These are phyloP conservation scores for Aspergillus tubingensis DNA, from an alignment of 2,329 filamentous ascomycete genomes.

Conservation along the genomic window DNA sequence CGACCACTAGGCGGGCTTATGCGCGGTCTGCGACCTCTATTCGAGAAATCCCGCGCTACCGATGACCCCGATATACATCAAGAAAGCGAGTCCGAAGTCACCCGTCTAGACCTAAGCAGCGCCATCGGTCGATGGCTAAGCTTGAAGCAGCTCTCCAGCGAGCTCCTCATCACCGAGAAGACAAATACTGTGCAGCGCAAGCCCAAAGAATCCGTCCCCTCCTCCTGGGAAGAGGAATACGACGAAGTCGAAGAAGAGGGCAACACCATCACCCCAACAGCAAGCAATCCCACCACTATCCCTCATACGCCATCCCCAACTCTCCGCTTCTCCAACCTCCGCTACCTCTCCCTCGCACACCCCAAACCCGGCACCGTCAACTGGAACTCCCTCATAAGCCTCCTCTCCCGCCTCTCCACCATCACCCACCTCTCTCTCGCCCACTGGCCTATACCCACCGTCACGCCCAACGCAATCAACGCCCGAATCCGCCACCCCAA, in stretches of 20 bases:
- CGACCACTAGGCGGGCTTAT: conserved; percentile 41
- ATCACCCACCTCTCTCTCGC: conserved; percentile 65
- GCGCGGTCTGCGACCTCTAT: conserved; percentile 54
- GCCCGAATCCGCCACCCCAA: conserved; percentile 45
- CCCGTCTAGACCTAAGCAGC: conserved; percentile 55
- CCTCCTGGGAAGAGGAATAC: conserved; percentile 45
- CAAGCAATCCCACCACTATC: conserved; percentile 6
- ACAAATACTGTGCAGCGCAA: conserved; percentile 4
- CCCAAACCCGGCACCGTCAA: conserved; percentile 46
- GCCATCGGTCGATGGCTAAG: conserved; percentile 53
- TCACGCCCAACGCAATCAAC: conserved; percentile 56
- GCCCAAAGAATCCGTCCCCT: conserved; percentile 28
- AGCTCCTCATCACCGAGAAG: conserved; percentile 39
- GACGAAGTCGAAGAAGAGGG: conserved; percentile 13
- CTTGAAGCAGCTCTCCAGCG: conserved; percentile 50
- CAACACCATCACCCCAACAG: background rate
- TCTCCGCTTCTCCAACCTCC: conserved; percentile 55
- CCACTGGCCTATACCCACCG: conserved; percentile 61
- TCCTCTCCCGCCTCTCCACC: conserved; percentile 56
- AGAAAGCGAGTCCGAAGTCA: conserved; percentile 45
- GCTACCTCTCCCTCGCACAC: conserved; percentile 60
- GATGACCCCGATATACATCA: conserved; percentile 15
- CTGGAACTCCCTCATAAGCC: conserved; percentile 57
- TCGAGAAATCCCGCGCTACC: conserved; percentile 31
- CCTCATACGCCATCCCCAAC: conserved; percentile 26